These are phyloP conservation scores for Saccharomycopsis javanensis DNA, from an alignment of 805 yeast species.

Conservation along the genomic window DNA sequence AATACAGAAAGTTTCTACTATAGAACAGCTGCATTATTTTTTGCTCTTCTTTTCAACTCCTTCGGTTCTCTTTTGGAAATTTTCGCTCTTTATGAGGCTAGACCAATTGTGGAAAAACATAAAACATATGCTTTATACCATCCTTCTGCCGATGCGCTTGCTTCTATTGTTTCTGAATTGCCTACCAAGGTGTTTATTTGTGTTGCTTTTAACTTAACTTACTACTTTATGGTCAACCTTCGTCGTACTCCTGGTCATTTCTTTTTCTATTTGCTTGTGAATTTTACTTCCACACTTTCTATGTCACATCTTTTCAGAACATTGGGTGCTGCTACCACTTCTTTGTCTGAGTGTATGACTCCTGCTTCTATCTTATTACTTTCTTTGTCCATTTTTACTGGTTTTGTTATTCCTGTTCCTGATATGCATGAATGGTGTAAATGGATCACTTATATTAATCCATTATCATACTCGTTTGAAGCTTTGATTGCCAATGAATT, in stretches of 20 bases:
- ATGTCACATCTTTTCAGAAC: conserved; percentile 33
- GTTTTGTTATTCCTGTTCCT: conserved; percentile 35
- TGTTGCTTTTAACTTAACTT: conserved; percentile 38
- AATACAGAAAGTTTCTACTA: conserved; percentile 40
- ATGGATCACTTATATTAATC: conserved; percentile 37
- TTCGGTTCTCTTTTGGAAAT: conserved; percentile 53
- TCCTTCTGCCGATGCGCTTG: conserved; percentile 51
- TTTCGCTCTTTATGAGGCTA: conserved; percentile 42
- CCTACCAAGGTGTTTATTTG: conserved; percentile 40
- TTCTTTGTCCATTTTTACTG: conserved; percentile 32
- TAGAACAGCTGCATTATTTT: conserved; percentile 59
- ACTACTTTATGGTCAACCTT: conserved; percentile 46
- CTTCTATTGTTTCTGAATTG: conserved; percentile 41
- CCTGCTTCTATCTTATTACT: conserved; percentile 34
- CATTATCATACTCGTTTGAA: conserved; percentile 35
- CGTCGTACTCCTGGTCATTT: conserved; percentile 43
- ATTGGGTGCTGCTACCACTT: conserved; percentile 32
- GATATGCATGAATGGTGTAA: conserved; percentile 39
- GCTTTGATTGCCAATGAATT: conserved; percentile 38
- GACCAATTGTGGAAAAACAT: conserved; percentile 52
- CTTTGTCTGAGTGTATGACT: conserved; percentile 35
- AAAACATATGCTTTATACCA: conserved; percentile 46
- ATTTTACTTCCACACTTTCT: conserved; percentile 34
- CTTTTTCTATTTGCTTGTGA: conserved; percentile 41
- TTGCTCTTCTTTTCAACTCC: conserved; percentile 54